Conservation (phyloP, 352 stramenopile genomes). For the Phytophthora idaei region DNA sequence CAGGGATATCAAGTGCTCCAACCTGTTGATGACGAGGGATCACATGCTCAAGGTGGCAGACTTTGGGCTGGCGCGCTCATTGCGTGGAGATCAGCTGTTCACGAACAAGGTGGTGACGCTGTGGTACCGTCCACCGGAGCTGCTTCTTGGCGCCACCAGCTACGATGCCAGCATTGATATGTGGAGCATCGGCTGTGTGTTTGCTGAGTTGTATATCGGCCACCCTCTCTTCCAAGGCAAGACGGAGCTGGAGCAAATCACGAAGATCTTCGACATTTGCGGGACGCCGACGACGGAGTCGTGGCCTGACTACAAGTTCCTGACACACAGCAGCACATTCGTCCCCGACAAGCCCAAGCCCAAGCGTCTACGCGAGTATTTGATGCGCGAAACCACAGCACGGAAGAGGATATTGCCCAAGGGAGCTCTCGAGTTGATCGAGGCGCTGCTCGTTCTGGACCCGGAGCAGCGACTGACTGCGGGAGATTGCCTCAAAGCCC, state of each 20-base stretch:
- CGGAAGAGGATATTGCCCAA: constrained; percentile 84
- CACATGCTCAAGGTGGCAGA: constrained; percentile 88
- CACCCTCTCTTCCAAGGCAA: constrained; percentile 89
- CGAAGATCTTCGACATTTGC: constrained; percentile 89
- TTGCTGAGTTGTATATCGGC: constrained; percentile 87
- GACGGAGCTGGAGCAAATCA: constrained; percentile 89
- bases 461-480: constrained; percentile 93
- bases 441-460: constrained; percentile 95
- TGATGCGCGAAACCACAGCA: constrained; percentile 74
- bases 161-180: constrained; percentile 95
- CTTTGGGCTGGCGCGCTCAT: constrained; percentile 86
- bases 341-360: constrained; percentile 80
- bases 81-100: constrained; percentile 85
- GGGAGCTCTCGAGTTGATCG: constrained; percentile 91
- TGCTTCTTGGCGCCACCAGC: constrained; percentile 92
- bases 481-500: constrained; percentile 90
- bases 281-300: constrained; percentile 80
- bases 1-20: constrained; percentile 94
- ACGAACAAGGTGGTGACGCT: constrained; percentile 97
- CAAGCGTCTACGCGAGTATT: constrained; percentile 66
- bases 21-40: constrained; percentile 78
- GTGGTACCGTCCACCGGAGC: constrained; percentile 95
- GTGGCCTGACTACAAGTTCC: constrained; percentile 89
- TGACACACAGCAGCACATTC: constrained; percentile 84
- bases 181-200: constrained; percentile 94